A percentile compares a stretch with the other conserved stretches of the same genome.
Conservation (phyloP, 768 basidiomycete species). For the Pleurotus eryngii region DNA sequence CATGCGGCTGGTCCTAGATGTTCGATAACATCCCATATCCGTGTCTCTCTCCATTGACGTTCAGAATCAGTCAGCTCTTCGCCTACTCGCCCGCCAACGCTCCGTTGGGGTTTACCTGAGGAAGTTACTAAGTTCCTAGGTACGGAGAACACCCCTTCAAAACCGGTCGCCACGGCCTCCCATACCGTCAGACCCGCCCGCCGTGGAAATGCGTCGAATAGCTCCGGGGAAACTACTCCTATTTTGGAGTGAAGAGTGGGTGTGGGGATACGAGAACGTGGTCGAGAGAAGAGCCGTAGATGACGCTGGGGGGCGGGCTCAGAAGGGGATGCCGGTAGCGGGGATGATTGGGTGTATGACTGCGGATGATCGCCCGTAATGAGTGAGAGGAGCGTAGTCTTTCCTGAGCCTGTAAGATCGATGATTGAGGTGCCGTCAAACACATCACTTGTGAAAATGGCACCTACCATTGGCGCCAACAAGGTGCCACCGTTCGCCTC, state of each 20-base stretch:
- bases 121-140: constrained; percentile 31
- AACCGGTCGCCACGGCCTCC: constrained; percentile 86
- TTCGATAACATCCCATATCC: constrained; percentile 55
- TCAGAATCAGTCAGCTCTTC: constrained; percentile 17
- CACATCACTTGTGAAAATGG: not conserved
- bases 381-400: constrained; percentile 88
- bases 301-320: constrained; percentile 46
- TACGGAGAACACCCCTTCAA: constrained; percentile 70
- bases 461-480: constrained; percentile 79
- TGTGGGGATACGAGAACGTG: constrained; percentile 66
- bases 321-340: constrained; percentile 33
- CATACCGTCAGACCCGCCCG: constrained; percentile 63
- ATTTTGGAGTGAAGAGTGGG: constrained; percentile 61
- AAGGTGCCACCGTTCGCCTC: constrained; percentile 88
- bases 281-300: constrained; percentile 57
- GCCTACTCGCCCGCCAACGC: constrained; percentile 37
- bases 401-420: constrained; percentile 70
- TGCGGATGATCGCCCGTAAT: constrained; percentile 95
- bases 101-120: constrained; percentile 38
- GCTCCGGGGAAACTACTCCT: constrained; percentile 84
- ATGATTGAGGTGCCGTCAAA: not conserved
- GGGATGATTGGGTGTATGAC: constrained; percentile 69
- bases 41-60: constrained; percentile 30
- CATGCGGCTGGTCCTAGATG: constrained; percentile 61
- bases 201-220: constrained; percentile 87